Conservation (phyloP, 2,329 filamentous ascomycete species). For the Anisogramma anomala region DNA sequence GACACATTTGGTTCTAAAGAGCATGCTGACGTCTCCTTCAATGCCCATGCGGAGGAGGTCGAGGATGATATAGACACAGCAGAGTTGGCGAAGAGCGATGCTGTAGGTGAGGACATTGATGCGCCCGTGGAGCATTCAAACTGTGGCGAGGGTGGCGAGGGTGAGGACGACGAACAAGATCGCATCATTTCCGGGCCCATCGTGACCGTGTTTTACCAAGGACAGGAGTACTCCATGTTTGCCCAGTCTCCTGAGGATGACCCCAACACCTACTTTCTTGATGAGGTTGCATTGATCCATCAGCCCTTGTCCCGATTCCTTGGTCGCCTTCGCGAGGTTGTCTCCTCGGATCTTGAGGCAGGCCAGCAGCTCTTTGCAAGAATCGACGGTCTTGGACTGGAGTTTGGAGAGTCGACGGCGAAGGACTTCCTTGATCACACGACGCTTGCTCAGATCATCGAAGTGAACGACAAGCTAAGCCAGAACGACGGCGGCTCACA, state of each 20-base stretch:
- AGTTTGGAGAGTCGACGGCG: conserved; percentile 32
- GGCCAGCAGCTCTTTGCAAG: conserved; percentile 41
- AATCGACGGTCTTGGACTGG: conserved; percentile 39
- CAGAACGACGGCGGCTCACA: conserved; percentile 9
- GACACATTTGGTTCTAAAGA: conserved; percentile 9
- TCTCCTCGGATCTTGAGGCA: conserved; percentile 32
- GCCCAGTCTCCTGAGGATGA: conserved; percentile 26
- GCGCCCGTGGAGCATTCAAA: background rate
- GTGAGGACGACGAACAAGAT: conserved; percentile 3
- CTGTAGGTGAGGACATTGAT: conserved; percentile 1
- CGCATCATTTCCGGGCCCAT: conserved; percentile 15
- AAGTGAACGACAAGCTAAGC: conserved; percentile 10
- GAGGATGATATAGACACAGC: too few relatives aligned
- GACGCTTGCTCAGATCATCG: conserved; percentile 11
- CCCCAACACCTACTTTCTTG: conserved; percentile 33
- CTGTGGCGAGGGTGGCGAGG: conserved; percentile 11
- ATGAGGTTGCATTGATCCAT: conserved; percentile 30
- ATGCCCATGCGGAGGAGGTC: too few relatives aligned
- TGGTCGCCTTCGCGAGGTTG: conserved; percentile 32
- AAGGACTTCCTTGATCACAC: conserved; percentile 10
- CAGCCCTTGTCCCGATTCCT: conserved; percentile 34
- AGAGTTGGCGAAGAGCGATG: background rate
- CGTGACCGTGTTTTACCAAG: conserved; percentile 23
- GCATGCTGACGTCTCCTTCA: too few relatives aligned
- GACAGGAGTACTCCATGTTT: conserved; percentile 24